Percentiles rank a stretch among this genome's conserved stretches.
Conservation (phyloP, 2,329 filamentous ascomycete species). For the Pyricularia grisea region DNA sequence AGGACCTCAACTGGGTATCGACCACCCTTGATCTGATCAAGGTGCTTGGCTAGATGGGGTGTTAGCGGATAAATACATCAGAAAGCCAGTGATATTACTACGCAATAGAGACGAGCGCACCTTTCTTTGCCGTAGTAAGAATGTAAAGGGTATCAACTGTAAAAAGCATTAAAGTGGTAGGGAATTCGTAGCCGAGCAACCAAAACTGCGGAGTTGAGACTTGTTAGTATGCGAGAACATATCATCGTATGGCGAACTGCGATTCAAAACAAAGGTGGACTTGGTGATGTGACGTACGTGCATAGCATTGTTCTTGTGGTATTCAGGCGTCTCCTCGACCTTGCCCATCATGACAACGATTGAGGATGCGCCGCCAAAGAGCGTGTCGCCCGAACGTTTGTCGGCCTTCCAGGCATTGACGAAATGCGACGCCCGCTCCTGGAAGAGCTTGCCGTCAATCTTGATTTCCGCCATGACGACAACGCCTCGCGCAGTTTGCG, state of each 20-base stretch:
- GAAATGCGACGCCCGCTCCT: conserved; percentile 82
- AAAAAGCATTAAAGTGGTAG: conserved; percentile 87
- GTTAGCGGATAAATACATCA: conserved; percentile 1
- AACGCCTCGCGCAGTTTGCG: conserved; percentile 11
- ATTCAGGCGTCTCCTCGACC: conserved; percentile 76
- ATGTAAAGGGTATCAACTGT: conserved; percentile 83
- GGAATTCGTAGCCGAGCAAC: conserved; percentile 97
- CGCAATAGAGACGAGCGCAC: conserved; percentile 30
- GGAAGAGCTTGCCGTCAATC: conserved; percentile 90
- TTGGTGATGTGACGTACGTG: conserved; percentile 50
- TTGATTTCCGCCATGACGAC: conserved; percentile 68
- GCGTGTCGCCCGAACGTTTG: conserved; percentile 74
- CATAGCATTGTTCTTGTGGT: conserved; percentile 93
- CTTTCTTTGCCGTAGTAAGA: conserved; percentile 95
- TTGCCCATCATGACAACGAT: conserved; percentile 92
- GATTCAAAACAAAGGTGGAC: not conserved
- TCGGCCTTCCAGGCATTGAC: conserved; percentile 92
- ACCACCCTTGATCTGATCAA: conserved; percentile 84
- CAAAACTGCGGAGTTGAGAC: conserved; percentile 59
- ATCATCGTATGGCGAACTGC: conserved; percentile 7
- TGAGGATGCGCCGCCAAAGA: conserved; percentile 80
- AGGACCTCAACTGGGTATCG: conserved; percentile 89
- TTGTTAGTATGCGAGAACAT: not conserved
- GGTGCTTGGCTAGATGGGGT: conserved; percentile 65
- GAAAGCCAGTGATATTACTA: not conserved